Base-by-base conservation (phyloP, 306 rosid genomes). In the Prunus salicina region DNA sequence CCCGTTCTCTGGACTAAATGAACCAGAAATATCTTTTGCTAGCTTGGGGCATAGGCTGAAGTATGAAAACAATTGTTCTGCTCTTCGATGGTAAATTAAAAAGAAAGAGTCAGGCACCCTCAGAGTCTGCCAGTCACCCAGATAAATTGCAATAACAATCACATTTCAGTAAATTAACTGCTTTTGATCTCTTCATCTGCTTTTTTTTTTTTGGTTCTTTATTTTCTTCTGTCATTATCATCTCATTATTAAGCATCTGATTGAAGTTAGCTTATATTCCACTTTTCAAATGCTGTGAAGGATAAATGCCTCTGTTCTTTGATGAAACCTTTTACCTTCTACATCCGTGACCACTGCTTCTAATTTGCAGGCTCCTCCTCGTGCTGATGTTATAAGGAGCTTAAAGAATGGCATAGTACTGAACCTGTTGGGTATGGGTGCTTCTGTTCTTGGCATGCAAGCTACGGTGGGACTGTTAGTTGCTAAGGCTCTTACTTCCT, bases 361-460 rank as follows among this genome's bases (percentile, higher is more conserved):
- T 13, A 13, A 69, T 32, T 83, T 80, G 69, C 88, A 96, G 99
- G 98, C 97, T 69, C 99, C 99, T 60, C 89, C 99, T 38, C 99
- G 99, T 1, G 95, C 98, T n/a, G 98, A 96, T 76, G 99, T 92
- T 57, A 88, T 96, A 80, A 92, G 86, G 78, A 84, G 94, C 87
- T 82, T 96, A 61, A 89, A 74, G 82, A 96, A 89, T 62, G 99
- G 99, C 67, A 92, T 96, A 24, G 75, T 75, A 16, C 61, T 96
- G 82, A 96, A 96, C 88, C 83, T 92, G 11, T 76, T 96, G 83
- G 99, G 99, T 20, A 86, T 91, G 91, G 99, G 98, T n/a, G 93
- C 99, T 79, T 89, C 98, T 60, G 79, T 96, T 86, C 97, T 96
- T 74, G 98, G 98, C 52, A 89, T 91, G 96, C 99, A 89, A 85